Percentiles rank a stretch among this genome's conserved stretches.
These are phyloP conservation scores for Cytospora paraplurivora DNA, from an alignment of 2,329 filamentous ascomycete genomes.

Conservation along the genomic window DNA sequence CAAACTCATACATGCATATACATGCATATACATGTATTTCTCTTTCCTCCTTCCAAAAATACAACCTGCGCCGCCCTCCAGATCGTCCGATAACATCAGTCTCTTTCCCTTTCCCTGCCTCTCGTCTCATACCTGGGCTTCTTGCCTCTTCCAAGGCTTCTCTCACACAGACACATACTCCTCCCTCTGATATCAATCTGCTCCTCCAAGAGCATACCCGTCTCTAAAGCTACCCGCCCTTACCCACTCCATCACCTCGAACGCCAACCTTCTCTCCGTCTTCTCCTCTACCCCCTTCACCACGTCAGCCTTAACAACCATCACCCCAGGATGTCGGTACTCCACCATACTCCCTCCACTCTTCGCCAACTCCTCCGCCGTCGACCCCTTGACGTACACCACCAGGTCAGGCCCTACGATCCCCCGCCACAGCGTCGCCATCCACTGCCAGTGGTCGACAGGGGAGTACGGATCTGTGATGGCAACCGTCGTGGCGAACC, in stretches of 20 bases:
- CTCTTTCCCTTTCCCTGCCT: not conserved
- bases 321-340: conserved; percentile 54
- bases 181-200: not conserved
- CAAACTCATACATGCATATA: not conserved
- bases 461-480: conserved; percentile 77
- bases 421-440: conserved; percentile 89
- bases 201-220: conserved; percentile 26
- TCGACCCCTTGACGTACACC: conserved; percentile 59
- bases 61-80: not conserved
- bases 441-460: conserved; percentile 97
- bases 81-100: not conserved
- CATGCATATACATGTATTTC: not conserved
- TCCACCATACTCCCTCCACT: conserved; percentile 53
- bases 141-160: no score
- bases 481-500: conserved; percentile 71
- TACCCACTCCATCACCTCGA: conserved; percentile 87
- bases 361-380: conserved; percentile 41
- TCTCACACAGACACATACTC: no score
- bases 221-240: conserved; percentile 48
- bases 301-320: conserved; percentile 55
- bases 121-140: no score
- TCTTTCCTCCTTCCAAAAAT: not conserved
- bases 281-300: conserved; percentile 62
- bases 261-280: conserved; percentile 73
- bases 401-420: conserved; percentile 80